phyloP scores from a whole-genome alignment of 345 rosid species.

The Euclidium syriacum region DNA sequence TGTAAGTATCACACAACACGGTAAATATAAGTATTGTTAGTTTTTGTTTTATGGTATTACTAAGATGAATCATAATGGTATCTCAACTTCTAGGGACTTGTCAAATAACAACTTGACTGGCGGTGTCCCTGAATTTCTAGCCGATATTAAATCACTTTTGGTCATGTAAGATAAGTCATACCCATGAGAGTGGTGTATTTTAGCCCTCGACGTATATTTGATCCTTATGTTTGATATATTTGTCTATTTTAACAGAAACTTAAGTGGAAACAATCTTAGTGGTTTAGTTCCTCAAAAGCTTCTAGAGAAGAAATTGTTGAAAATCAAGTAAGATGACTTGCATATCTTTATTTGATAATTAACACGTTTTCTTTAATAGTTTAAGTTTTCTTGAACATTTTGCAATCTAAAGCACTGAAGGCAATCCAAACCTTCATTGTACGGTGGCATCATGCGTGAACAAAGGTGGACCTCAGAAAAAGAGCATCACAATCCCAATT shows the following conservation, averaged over 20 bases:
- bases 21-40: neutral
- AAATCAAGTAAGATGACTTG: neutral
- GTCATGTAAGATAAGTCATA: slow-evolving; percentile 43
- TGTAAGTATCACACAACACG: slow-evolving; percentile 28
- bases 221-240: neutral
- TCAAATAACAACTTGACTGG: slow-evolving; percentile 41
- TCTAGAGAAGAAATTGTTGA: slow-evolving; percentile 10
- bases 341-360: neutral
- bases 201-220: neutral
- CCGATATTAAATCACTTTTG: slow-evolving; percentile 32
- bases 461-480: neutral
- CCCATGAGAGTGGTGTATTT: neutral
- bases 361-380: too few relatives aligned
- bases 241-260: slow-evolving; percentile 27
- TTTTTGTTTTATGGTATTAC: neutral
- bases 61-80: neutral
- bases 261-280: slow-evolving; percentile 30
- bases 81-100: slow-evolving; percentile 36
- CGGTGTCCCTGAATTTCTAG: slow-evolving; percentile 36
- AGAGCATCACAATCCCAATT: slow-evolving; percentile 8
- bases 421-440: neutral
- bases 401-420: neutral
- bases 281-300: slow-evolving; percentile 35
- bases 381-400: neutral
- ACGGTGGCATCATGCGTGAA: neutral